A percentile compares a stretch with the other conserved stretches of the same genome.
Evolutionary conservation across 164 flowering plant genomes (phyloP).

Genomic region (Vitis rupestris): DNA sequence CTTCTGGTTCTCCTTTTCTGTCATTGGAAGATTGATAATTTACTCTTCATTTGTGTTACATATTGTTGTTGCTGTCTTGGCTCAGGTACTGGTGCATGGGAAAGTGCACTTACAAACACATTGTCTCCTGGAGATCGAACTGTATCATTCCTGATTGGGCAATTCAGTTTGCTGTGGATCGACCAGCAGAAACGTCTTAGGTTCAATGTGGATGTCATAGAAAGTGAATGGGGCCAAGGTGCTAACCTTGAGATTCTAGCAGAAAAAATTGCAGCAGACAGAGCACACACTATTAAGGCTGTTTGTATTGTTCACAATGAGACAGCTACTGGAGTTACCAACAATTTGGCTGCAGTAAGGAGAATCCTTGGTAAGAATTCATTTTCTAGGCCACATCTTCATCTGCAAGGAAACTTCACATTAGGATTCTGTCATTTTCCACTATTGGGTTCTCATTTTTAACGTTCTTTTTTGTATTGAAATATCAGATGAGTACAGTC

Average conservation of each 20-base stretch:
- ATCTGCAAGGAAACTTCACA: no score
- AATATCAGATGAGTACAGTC: conserved; percentile 73
- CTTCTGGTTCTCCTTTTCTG: background rate
- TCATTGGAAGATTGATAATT: background rate
- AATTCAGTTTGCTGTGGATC: conserved; percentile 96
- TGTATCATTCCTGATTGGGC: conserved; percentile 88
- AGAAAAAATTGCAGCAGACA: conserved; percentile 76
- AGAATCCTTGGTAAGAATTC: conserved; percentile 66
- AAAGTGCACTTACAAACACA: conserved; percentile 95
- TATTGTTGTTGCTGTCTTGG: background rate
- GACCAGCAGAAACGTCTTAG: conserved; percentile 93
- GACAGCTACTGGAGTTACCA: conserved; percentile 97
- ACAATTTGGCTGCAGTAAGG: conserved; percentile 80
- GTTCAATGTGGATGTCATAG: conserved; percentile 90
- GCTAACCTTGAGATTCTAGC: conserved; percentile 84
- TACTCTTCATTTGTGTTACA: background rate
- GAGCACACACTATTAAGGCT: conserved; percentile 86
- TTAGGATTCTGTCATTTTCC: background rate
- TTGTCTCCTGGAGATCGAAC: conserved; percentile 87
- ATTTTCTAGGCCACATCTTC: background rate
- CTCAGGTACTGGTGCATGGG: conserved; percentile 99
- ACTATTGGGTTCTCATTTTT: background rate
- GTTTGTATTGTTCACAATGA: conserved; percentile 94
- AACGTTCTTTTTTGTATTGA: background rate
- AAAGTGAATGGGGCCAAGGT: conserved; percentile 96